These are phyloP conservation scores for Paulownia fortunei DNA, from an alignment of 257 asterid genomes.

Conservation along the genomic window DNA sequence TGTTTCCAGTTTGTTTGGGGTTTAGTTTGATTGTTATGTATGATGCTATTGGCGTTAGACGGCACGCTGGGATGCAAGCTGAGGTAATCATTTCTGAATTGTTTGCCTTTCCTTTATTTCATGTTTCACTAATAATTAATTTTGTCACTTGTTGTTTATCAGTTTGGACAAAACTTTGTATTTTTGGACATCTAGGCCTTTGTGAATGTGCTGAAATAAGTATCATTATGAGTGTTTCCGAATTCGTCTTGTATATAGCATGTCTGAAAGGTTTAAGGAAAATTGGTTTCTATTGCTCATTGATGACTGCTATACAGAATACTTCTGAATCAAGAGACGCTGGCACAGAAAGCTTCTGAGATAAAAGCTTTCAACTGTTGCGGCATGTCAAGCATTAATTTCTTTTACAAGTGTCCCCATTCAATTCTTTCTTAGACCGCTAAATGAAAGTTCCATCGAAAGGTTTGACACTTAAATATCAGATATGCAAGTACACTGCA, in stretches of 20 bases:
- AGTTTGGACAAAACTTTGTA: neutral
- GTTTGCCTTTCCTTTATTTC: neutral
- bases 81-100: constrained; percentile 47
- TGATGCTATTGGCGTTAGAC: constrained; percentile 88
- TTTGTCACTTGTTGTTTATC: neutral
- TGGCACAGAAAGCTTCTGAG: neutral
- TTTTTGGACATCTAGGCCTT: neutral
- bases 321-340: constrained; percentile 9
- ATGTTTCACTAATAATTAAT: neutral
- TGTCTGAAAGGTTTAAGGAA: neutral
- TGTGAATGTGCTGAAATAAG: neutral
- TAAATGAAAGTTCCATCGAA: neutral
- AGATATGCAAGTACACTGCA: neutral
- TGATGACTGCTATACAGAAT: neutral
- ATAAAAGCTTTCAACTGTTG: neutral
- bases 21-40: constrained; percentile 92
- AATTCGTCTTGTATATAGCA: neutral
- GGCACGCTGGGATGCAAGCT: constrained; percentile 96
- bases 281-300: constrained; percentile 1
- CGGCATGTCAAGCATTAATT: neutral
- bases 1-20: constrained; percentile 90
- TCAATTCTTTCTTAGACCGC: neutral
- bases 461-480: neutral
- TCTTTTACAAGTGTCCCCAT: neutral
- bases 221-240: neutral